These are phyloP conservation scores for Chlorella variabilis DNA, from an alignment of 163 green algal species.

Conservation along the genomic window DNA sequence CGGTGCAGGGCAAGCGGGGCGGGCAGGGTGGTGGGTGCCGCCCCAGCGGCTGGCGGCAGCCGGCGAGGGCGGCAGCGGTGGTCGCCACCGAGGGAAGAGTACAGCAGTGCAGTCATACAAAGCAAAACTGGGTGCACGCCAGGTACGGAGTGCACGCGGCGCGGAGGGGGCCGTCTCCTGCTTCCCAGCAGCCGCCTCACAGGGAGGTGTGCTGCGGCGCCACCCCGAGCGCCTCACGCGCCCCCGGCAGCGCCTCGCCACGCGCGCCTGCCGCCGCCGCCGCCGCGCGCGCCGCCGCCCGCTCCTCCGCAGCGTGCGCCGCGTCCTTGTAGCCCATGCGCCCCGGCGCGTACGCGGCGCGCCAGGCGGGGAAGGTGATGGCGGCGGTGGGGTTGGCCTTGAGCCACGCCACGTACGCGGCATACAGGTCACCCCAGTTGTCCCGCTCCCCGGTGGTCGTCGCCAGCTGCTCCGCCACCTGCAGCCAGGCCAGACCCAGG, in stretches of 20 bases:
- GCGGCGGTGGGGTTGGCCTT: neutral
- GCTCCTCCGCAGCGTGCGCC: neutral
- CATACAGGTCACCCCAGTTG: constrained; percentile 23
- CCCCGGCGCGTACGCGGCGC: neutral
- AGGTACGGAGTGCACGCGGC: too few species aligned
- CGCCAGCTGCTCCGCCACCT: constrained; percentile 27
- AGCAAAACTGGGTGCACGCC: too few species aligned
- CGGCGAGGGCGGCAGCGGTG: too few species aligned
- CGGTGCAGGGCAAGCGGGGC: too few species aligned
- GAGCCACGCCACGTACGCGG: constrained; percentile 1
- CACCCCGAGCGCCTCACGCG: neutral
- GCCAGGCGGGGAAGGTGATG: constrained; percentile 22
- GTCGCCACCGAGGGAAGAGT: too few species aligned
- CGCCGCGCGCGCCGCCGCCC: neutral
- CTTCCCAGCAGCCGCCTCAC: too few species aligned
- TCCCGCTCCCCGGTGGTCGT: neutral
- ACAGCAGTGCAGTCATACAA: too few species aligned
- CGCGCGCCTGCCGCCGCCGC: neutral
- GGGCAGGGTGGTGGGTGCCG: too few species aligned
- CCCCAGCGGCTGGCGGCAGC: too few species aligned
- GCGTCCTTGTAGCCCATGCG: neutral
- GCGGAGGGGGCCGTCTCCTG: too few species aligned
- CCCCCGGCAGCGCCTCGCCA: too few species aligned
- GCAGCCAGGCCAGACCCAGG: neutral
- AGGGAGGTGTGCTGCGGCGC: neutral